Conservation (phyloP, 345 rosid species). For the Tarenaya hassleriana region DNA sequence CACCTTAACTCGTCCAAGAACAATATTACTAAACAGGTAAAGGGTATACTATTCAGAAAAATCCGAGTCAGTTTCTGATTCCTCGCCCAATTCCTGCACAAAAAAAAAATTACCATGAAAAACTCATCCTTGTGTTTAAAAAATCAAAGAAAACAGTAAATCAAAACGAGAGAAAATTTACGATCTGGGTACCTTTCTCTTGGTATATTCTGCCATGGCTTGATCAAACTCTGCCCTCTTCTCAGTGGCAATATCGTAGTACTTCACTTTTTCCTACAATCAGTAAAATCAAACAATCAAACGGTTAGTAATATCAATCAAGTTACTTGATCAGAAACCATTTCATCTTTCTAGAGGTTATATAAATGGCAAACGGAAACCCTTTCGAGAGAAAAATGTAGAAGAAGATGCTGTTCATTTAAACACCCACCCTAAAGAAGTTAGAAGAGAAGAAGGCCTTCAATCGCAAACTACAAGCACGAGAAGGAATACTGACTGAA, state of each 20-base stretch:
- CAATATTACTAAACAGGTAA: slow-evolving; percentile 22
- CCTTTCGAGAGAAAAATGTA: slow-evolving; percentile 1
- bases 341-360: slow-evolving; percentile 1
- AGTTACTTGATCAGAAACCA: slow-evolving; percentile 1
- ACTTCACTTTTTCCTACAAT: slow-evolving; percentile 78
- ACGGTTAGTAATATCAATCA: slow-evolving; percentile 5
- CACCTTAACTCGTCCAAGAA: slow-evolving; percentile 12
- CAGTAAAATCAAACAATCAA: slow-evolving; percentile 12
- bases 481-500: slow-evolving; percentile 5
- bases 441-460: neutral
- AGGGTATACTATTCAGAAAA: slow-evolving; percentile 38
- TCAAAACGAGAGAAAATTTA: neutral
- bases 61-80: slow-evolving; percentile 60
- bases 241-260: slow-evolving; percentile 83
- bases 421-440: neutral
- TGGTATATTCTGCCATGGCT: slow-evolving; percentile 59
- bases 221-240: slow-evolving; percentile 84
- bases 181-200: slow-evolving; percentile 43
- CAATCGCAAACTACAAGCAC: neutral
- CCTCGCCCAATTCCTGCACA: slow-evolving; percentile 70
- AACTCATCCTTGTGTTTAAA: slow-evolving; percentile 6
- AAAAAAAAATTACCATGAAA: slow-evolving; percentile 18
- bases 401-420: slow-evolving; percentile 1
- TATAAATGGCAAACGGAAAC: slow-evolving; percentile 1
- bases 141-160: slow-evolving; percentile 7